These are phyloP conservation scores for Stellera chamaejasme DNA, from an alignment of 345 rosid genomes.

Conservation along the genomic window DNA sequence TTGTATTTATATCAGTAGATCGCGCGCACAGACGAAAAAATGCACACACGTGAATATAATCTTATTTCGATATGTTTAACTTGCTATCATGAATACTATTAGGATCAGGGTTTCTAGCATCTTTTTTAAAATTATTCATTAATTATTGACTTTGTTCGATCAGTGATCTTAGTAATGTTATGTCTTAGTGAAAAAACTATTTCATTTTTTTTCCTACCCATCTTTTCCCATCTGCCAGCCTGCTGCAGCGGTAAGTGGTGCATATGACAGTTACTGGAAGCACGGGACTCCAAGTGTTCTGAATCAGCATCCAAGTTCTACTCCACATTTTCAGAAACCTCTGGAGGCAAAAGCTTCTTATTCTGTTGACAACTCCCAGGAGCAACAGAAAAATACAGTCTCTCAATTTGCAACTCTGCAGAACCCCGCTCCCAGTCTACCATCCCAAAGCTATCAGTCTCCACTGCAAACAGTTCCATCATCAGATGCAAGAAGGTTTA, in stretches of 20 bases:
- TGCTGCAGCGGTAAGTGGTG: conserved; percentile 39
- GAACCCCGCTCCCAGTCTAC: conserved; percentile 43
- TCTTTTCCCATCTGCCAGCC: conserved; percentile 37
- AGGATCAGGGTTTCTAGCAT: neutral
- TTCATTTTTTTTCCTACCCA: conserved; percentile 14
- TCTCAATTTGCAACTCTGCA: conserved; percentile 56
- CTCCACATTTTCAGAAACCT: conserved; percentile 48
- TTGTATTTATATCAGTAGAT: too few relatives aligned
- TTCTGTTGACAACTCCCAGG: conserved; percentile 47
- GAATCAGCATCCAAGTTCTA: conserved; percentile 51
- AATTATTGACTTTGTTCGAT: neutral
- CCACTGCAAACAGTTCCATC: conserved; percentile 42
- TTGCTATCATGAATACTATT: too few relatives aligned
- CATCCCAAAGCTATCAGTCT: conserved; percentile 43
- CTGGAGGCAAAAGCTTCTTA: conserved; percentile 48
- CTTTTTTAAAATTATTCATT: neutral
- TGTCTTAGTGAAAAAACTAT: conserved; percentile 5
- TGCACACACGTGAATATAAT: too few relatives aligned
- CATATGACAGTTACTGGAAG: conserved; percentile 74
- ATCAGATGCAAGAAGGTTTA: conserved; percentile 54
- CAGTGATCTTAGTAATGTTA: neutral
- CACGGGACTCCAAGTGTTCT: conserved; percentile 48
- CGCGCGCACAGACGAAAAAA: too few relatives aligned
- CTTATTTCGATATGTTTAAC: too few relatives aligned
- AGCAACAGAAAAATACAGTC: conserved; percentile 48